These are phyloP conservation scores for Amanita brunnescens DNA, from an alignment of 768 basidiomycete species.

Conservation along the genomic window DNA sequence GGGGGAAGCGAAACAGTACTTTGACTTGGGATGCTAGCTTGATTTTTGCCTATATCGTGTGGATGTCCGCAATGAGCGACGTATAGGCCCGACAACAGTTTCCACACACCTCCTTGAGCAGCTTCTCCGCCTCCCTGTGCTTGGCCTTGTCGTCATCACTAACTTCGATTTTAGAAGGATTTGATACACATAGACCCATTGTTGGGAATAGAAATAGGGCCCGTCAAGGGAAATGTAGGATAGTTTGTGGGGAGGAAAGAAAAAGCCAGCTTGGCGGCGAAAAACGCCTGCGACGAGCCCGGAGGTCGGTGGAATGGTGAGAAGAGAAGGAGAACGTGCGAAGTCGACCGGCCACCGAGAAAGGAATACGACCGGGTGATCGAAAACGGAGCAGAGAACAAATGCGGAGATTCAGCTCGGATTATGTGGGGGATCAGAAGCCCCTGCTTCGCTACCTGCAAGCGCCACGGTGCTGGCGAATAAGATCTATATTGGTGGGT, in stretches of 20 bases:
- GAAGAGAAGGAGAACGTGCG: not conserved
- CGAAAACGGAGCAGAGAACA: too few species aligned
- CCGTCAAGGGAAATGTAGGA: not conserved
- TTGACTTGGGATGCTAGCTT: constrained; percentile 70
- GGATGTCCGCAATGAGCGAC: constrained; percentile 5
- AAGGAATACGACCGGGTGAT: too few species aligned
- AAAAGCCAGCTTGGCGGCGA: constrained; percentile 3
- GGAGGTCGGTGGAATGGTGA: not conserved
- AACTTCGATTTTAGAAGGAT: constrained; percentile 44
- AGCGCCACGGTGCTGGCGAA: too few species aligned
- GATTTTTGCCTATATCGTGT: constrained; percentile 51
- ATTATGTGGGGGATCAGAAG: too few species aligned
- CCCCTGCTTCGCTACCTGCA: too few species aligned
- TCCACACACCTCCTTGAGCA: constrained; percentile 59
- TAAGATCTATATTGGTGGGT: too few species aligned
- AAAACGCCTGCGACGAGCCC: not conserved
- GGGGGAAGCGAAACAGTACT: constrained; percentile 26
- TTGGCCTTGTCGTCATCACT: constrained; percentile 59
- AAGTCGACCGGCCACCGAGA: too few species aligned
- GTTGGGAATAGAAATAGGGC: not conserved
- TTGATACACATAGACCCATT: constrained; percentile 80
- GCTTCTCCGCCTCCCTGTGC: constrained; percentile 68
- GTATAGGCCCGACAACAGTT: not conserved
- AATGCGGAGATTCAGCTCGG: too few species aligned
- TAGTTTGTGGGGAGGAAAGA: not conserved